Base-by-base conservation (phyloP, 495 filamentous ascomycete genomes). In the Tuber umbilicatum region DNA sequence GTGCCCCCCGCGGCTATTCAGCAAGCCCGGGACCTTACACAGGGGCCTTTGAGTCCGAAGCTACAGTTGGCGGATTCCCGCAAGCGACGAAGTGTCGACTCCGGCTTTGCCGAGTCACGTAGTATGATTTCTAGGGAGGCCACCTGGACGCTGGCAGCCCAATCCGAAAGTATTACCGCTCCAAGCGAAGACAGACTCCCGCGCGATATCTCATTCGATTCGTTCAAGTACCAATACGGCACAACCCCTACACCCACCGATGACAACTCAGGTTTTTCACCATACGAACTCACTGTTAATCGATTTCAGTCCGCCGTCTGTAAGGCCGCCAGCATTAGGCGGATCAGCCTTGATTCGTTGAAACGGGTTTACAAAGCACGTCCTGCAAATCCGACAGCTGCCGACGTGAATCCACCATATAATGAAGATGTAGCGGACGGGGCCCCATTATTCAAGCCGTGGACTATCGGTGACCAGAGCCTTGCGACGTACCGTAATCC, bases 181-280 rank as follows among this genome's bases (percentile, higher is more conserved):
- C 27, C 0, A 10, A 7, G 9, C 23, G 0, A 12, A 12, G 1
- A 1, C 23, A 27, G 7, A 10, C 47, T 1, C 47, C 47, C 7
- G 6, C 47, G 1, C 47, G 5, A 47, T 9, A n/a, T 12, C 7
- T 0, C 7, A 4, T 6, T 2, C 4, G 9, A 55, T 14, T 10
- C 9, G 23, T 10, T 55, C 47, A 23, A 14, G 10, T 1, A 10
- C 2, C 23, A 55, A 55, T 0, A 2, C 23, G 0, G 9, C 10
- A 10, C 23, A 55, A 10, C 7, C 0, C 0, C 14, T 17, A 4
- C 27, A 5, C 10, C 10, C 0, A 5, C 0, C 2, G 9, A 35
- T 4, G 1, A 64, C 0, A 16, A 12, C 27, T 5, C 12, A 3
- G 10, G 10, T 0, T 5, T 0, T 27, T 27, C 6, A 0, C 27